Conservation (phyloP, 176 grass and related monocot genomes). For the Carex pumila region DNA sequence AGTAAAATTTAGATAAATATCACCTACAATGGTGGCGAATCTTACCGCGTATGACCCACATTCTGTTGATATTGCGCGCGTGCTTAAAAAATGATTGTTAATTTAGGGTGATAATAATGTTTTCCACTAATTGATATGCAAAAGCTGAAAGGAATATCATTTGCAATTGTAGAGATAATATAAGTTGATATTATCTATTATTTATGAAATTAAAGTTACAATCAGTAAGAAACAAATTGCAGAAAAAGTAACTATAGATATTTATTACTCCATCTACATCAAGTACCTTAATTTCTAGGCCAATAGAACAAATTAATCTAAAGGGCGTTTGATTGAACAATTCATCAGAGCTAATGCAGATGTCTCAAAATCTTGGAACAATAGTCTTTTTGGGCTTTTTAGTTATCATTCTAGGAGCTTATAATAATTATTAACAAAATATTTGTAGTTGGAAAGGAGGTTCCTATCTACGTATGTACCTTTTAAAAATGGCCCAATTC, state of each 20-base stretch:
- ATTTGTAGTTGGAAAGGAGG: neutral
- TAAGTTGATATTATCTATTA: neutral
- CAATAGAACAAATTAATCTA: neutral
- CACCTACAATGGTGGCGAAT: constrained; percentile 5
- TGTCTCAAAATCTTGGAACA: neutral
- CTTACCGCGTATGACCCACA: constrained; percentile 3
- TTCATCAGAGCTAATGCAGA: neutral
- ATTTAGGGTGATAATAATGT: constrained; percentile 12
- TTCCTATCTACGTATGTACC: neutral
- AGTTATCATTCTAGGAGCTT: neutral
- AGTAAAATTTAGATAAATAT: constrained; percentile 19
- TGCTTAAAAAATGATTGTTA: constrained; percentile 16
- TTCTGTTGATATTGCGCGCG: constrained; percentile 5
- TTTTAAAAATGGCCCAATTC: neutral
- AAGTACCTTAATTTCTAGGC: neutral
- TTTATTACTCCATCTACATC: neutral
- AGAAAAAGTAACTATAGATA: neutral
- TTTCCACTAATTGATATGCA: neutral
- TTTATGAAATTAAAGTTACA: neutral
- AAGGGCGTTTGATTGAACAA: neutral
- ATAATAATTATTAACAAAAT: neutral
- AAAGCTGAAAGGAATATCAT: constrained; percentile 4
- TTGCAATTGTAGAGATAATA: neutral
- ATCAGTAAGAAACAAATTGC: neutral
- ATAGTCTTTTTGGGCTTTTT: neutral